Base-by-base conservation (phyloP, 2,329 filamentous ascomycete genomes). In the Ophiosphaerella herpotricha region DNA sequence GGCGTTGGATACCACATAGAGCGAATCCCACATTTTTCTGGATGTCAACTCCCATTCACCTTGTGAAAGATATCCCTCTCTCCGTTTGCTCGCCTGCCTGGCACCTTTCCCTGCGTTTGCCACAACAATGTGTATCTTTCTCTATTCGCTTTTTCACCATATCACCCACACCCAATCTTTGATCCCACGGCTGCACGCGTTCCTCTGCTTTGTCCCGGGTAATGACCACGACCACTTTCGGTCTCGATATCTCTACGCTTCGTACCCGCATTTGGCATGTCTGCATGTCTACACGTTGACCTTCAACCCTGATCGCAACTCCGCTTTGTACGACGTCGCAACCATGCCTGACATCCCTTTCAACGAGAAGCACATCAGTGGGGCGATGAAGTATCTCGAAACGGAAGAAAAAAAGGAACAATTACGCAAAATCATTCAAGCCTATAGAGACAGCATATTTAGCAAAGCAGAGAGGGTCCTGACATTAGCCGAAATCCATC, bases 1-100 rank as follows among this genome's bases (percentile, higher is more conserved):
- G 61, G 61, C 49, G 58, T 65, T 63, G 46, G 49, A 64, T 64
- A 65, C 59, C 62, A 58, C 49, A 48, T 55, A 51, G 57, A 57
- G 34, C 33, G 50, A 43, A 45, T 36, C 18, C 26, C 39, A 36
- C 32, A 5, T 18, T 31, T 39, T 40, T 31, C n/a, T 37, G 18
- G 9, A 11, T 39, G 7, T 35, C 13, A 12, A 11, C 13, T 41
- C 41, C 14, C 9, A 2, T n/a, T 9, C n/a, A 38, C 13, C 12
- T 13, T 9, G 46, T 48, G 45, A 44, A 49, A n/a, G 23, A 18
- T 34, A 16, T 13, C 7, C 23, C 23, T 16, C 13, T 14, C 12
- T 39, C 36, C 36, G 46, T 49, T 43, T 39, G 37, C 31, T 7
- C 2, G 26, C 26, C 11, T 8, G n/a, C 16, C 14, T 21, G 14